These are phyloP conservation scores for Cladosporium sp. DNA, from an alignment of 2,329 filamentous ascomycete genomes.

Conservation along the genomic window DNA sequence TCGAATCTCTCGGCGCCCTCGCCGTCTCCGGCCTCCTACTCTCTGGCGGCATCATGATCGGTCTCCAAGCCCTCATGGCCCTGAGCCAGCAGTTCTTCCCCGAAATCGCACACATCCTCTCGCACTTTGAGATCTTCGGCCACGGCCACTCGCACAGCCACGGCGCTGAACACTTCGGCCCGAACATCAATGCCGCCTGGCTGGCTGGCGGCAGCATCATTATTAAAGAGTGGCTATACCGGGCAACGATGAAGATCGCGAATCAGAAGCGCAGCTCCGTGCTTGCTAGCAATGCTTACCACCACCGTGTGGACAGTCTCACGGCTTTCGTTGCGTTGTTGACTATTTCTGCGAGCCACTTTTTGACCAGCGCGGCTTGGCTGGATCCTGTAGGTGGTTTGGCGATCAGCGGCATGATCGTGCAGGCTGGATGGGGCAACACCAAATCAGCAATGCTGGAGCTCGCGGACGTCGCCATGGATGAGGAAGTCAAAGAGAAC, in stretches of 20 bases:
- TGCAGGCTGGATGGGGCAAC: constrained; percentile 86
- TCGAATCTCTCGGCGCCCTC: constrained; percentile 92
- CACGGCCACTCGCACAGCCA: constrained; percentile 68
- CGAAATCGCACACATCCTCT: constrained; percentile 46
- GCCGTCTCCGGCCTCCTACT: constrained; percentile 92
- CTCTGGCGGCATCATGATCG: constrained; percentile 89
- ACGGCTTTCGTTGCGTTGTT: constrained; percentile 91
- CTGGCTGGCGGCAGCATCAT: constrained; percentile 85
- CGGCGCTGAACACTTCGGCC: constrained; percentile 55
- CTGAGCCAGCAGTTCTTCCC: constrained; percentile 55
- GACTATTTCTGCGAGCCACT: constrained; percentile 86
- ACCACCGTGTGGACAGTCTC: constrained; percentile 93
- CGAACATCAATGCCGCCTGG: constrained; percentile 94
- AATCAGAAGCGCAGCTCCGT: constrained; percentile 93
- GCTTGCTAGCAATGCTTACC: constrained; percentile 91
- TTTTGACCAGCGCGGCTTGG: constrained; percentile 84
- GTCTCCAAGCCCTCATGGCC: constrained; percentile 63
- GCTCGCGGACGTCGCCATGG: constrained; percentile 86
- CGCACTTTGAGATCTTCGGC: constrained; percentile 47
- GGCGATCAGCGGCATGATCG: constrained; percentile 89
- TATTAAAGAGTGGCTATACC: constrained; percentile 96
- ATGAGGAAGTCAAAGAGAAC: constrained; percentile 75
- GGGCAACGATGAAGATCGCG: constrained; percentile 96
- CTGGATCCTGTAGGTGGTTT: constrained; percentile 92
- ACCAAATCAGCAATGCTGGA: constrained; percentile 80